Evolutionary conservation across 139 green algal genomes (phyloP).

Genomic region (Volvox africanus): DNA sequence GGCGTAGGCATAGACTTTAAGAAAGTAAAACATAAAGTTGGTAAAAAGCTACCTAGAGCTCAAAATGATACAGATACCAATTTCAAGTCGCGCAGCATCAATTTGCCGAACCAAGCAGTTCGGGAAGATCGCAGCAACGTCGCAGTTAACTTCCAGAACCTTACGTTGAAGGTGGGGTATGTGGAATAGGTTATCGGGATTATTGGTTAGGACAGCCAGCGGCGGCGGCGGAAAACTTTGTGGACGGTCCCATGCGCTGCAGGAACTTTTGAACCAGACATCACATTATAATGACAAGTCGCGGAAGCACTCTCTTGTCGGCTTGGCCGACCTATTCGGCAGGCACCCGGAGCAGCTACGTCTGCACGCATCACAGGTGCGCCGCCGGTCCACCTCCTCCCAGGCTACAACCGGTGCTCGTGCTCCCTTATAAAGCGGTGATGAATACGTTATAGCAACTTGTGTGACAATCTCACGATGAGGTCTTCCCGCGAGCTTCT

Average conservation of each 20-base stretch:
- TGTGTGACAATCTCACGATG: too few relatives aligned
- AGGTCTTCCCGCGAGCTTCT: too few relatives aligned
- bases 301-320: conserved; percentile 73
- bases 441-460: too few relatives aligned
- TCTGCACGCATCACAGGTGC: conserved; percentile 34
- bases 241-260: neutral
- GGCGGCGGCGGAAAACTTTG: neutral
- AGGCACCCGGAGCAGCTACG: conserved; percentile 72
- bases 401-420: neutral
- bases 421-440: neutral
- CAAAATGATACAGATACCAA: conserved; percentile 87
- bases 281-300: conserved; percentile 85
- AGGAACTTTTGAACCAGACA: conserved; percentile 87
- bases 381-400: neutral
- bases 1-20: conserved; percentile 92
- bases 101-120: conserved; percentile 76
- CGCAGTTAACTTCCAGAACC: conserved; percentile 80
- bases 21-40: conserved; percentile 87
- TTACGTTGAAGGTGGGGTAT: conserved; percentile 80
- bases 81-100: conserved; percentile 77
- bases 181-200: neutral
- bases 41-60: conserved; percentile 85
- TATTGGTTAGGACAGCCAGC: neutral
- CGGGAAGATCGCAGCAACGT: conserved; percentile 72
- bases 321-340: conserved; percentile 78